Percentiles rank a stretch among this genome's conserved stretches.
Evolutionary conservation across 139 green algal species (phyloP).

Genomic region (Trebouxia sp.): DNA sequence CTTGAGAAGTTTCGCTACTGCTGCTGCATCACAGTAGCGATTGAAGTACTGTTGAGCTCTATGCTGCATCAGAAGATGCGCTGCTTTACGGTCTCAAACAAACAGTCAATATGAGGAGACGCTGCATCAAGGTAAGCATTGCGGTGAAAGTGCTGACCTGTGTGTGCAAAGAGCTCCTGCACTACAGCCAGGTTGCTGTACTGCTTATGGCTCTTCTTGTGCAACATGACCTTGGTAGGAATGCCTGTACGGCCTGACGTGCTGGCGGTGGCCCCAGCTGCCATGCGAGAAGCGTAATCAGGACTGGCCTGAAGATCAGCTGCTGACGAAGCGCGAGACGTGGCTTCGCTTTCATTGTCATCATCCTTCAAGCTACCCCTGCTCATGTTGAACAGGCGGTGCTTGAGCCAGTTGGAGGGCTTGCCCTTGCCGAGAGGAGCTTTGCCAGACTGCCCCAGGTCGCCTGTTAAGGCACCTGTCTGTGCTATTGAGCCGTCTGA

Average conservation of each 20-base stretch:
- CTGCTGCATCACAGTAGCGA: too few relatives aligned
- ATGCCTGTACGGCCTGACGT: constrained; percentile 29
- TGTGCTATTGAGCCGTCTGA: not conserved
- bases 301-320: constrained; percentile 7
- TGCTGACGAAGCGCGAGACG: not conserved
- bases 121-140: not conserved
- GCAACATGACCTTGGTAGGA: constrained; percentile 59
- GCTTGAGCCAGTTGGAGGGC: constrained; percentile 31
- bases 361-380: constrained; percentile 4
- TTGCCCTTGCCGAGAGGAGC: not conserved
- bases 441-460: constrained; percentile 27
- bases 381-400: constrained; percentile 22
- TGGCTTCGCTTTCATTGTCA: constrained; percentile 19
- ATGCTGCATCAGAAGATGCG: too few relatives aligned
- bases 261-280: not conserved
- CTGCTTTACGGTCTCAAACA: too few relatives aligned
- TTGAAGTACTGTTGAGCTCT: too few relatives aligned
- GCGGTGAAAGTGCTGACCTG: constrained; percentile 22
- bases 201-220: constrained; percentile 69
- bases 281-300: constrained; percentile 1
- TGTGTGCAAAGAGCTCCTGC: constrained; percentile 59
- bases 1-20: too few relatives aligned
- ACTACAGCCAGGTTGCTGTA: constrained; percentile 64
- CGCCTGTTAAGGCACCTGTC: not conserved
- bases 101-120: not conserved